These are phyloP conservation scores for Kingdonia uniflora DNA, from an alignment of 164 flowering plant genomes.

Conservation along the genomic window DNA sequence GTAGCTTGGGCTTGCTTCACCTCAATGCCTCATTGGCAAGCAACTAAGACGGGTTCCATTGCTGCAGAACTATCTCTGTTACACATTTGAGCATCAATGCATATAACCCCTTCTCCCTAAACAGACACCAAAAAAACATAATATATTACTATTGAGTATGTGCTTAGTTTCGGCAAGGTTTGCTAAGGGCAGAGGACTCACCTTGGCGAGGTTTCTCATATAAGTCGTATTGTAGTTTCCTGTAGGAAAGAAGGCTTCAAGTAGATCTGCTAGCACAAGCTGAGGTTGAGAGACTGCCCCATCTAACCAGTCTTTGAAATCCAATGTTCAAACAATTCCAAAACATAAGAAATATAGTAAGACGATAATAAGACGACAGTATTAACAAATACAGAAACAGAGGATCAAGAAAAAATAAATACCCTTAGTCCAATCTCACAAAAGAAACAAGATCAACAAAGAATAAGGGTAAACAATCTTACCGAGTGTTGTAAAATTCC, in stretches of 20 bases:
- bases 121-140: not conserved
- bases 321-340: not conserved
- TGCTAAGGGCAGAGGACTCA: constrained; percentile 7
- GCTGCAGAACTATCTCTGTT: constrained; percentile 42
- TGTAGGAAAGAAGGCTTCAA: constrained; percentile 71
- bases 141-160: too few species aligned
- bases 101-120: constrained; percentile 60
- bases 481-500: constrained; percentile 48
- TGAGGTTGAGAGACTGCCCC: constrained; percentile 93
- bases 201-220: constrained; percentile 85
- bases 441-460: too few species aligned
- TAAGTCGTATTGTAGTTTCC: constrained; percentile 68
- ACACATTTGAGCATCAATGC: constrained; percentile 52
- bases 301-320: constrained; percentile 61
- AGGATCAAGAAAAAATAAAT: too few species aligned
- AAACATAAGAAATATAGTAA: too few species aligned
- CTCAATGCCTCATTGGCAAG: constrained; percentile 35
- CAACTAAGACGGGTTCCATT: constrained; percentile 51
- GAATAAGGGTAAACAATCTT: too few species aligned
- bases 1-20: too few species aligned
- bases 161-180: too few species aligned
- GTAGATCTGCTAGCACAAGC: constrained; percentile 69
- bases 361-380: too few species aligned
- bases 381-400: too few species aligned
- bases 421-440: too few species aligned